A percentile compares a stretch with the other conserved stretches of the same genome.
Conservation (phyloP, 257 asterid species). For the Cinchona pubescens region DNA sequence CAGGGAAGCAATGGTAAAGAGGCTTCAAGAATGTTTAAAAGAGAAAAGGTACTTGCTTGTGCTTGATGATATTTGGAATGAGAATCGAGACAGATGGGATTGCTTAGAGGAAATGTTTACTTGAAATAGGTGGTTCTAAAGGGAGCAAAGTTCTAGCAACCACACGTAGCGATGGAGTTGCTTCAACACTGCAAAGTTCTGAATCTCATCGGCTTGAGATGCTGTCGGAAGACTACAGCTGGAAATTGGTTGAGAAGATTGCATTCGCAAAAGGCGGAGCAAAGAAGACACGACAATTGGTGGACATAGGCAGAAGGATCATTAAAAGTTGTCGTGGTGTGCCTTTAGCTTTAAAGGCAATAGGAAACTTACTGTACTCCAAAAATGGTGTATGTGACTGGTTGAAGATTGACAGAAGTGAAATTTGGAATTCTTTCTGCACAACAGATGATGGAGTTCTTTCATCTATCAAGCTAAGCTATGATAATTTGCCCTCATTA, state of each 20-base stretch:
- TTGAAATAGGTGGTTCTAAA: constrained; percentile 16
- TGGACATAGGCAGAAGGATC: constrained; percentile 12
- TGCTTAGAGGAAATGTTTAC: constrained; percentile 6
- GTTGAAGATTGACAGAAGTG: neutral
- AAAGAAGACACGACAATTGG: constrained; percentile 3
- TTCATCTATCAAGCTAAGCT: constrained; percentile 17
- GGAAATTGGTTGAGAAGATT: constrained; percentile 18
- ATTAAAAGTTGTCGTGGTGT: constrained; percentile 23
- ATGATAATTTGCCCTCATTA: constrained; percentile 19
- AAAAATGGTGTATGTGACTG: constrained; percentile 22
- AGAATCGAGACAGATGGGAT: constrained; percentile 18
- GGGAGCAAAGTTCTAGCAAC: constrained; percentile 26
- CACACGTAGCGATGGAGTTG: constrained; percentile 5
- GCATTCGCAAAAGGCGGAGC: constrained; percentile 17
- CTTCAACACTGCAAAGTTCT: constrained; percentile 3
- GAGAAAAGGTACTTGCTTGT: constrained; percentile 14
- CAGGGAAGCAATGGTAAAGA: constrained; percentile 13
- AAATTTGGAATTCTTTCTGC: neutral
- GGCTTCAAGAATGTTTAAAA: neutral
- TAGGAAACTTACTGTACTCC: constrained; percentile 11
- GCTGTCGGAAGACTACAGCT: neutral
- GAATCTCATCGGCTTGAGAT: too few species aligned
- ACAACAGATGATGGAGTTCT: constrained; percentile 10
- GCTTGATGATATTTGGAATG: constrained; percentile 29
- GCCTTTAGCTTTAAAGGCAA: constrained; percentile 20